phyloP scores from a whole-genome alignment of 192 early-diverging fungal species.

The Mortierella hygrophila region DNA sequence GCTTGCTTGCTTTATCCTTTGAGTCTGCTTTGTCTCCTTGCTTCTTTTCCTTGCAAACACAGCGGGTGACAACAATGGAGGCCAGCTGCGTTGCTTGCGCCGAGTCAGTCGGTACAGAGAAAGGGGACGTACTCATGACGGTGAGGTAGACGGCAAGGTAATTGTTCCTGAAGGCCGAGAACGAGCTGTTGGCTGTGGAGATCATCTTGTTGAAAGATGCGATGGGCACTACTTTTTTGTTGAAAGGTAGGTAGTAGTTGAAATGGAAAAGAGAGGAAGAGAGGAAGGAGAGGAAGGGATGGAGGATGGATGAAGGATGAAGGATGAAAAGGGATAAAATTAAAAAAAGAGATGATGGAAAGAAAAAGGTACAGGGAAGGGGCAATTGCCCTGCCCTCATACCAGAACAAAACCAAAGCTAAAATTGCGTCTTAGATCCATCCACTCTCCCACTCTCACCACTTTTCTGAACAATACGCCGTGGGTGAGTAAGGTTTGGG shows the following conservation, averaged over 20 bases:
- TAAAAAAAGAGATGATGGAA: background rate
- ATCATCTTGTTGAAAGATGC: constrained; percentile 14
- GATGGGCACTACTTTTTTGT: background rate
- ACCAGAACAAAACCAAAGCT: too few species aligned
- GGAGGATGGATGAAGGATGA: background rate
- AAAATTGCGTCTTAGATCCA: too few species aligned
- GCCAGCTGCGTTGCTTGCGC: too few species aligned
- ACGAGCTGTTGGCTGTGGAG: constrained; percentile 32
- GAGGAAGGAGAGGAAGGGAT: background rate
- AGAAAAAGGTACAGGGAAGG: background rate
- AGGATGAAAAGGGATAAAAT: background rate
- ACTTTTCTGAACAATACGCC: too few species aligned
- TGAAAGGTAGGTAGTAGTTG: background rate
- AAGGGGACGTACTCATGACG: constrained; percentile 60
- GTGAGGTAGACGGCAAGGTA: constrained; percentile 65
- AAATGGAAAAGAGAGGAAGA: background rate
- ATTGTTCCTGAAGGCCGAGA: constrained; percentile 62
- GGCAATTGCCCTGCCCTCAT: background rate
- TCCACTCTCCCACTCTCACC: too few species aligned
- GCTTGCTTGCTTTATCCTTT: background rate
- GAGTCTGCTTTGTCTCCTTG: too few species aligned
- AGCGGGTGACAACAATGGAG: too few species aligned
- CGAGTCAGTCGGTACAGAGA: background rate
- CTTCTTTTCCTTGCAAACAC: too few species aligned
- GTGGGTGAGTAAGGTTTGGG: too few species aligned